Percentiles rank a stretch among this genome's conserved stretches.
Evolutionary conservation across 164 flowering plant species (phyloP).

Genomic region (Stephania cephalantha): DNA sequence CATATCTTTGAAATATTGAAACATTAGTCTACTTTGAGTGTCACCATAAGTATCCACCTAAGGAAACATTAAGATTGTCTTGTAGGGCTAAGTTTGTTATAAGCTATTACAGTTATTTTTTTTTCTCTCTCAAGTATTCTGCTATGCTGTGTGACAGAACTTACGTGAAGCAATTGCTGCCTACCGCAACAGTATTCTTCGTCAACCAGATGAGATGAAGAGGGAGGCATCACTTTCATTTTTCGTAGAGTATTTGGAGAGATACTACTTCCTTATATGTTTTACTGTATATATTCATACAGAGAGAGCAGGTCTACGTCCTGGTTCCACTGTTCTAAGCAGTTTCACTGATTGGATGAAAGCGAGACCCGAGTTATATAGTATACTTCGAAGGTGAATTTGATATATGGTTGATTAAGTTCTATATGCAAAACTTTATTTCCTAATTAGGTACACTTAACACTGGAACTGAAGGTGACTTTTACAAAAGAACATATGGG

Average conservation of each 20-base stretch:
- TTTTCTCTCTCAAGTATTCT: not conserved
- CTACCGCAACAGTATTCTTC: constrained; percentile 81
- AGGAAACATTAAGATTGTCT: not conserved
- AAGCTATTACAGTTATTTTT: not conserved
- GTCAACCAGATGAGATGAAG: constrained; percentile 95
- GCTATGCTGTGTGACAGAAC: constrained; percentile 47
- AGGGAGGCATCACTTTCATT: constrained; percentile 86
- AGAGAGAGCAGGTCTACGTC: constrained; percentile 56
- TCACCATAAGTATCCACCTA: not conserved
- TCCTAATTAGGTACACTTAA: not conserved
- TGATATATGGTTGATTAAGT: not conserved
- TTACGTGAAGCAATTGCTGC: constrained; percentile 92
- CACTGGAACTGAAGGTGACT: not conserved
- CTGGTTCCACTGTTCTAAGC: constrained; percentile 43
- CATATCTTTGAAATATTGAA: constrained; percentile 1
- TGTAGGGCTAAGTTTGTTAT: not conserved
- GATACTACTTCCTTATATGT: constrained; percentile 94
- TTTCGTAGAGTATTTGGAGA: constrained; percentile 92
- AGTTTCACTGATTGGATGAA: constrained; percentile 95
- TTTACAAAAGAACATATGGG: not conserved
- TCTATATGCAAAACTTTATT: not conserved
- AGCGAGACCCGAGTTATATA: constrained; percentile 94
- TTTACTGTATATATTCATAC: constrained; percentile 94
- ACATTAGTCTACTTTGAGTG: not conserved
- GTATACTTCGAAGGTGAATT: constrained; percentile 84